Percentiles rank a stretch among this genome's conserved stretches.
Conservation (phyloP, 169 alveolate genomes). For the Toxoplasma gondii region DNA sequence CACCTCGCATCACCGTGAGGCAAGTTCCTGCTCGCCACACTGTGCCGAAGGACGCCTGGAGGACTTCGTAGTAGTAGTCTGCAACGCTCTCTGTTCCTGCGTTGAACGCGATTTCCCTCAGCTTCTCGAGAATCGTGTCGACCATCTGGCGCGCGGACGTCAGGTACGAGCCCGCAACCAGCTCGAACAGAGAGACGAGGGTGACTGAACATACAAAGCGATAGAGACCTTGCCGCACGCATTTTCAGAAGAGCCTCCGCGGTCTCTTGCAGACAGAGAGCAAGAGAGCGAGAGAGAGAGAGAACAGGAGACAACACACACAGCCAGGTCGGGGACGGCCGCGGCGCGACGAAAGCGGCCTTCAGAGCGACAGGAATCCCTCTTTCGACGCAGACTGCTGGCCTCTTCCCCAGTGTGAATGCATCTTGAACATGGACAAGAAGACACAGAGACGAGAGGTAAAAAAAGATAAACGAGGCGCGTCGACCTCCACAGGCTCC, state of each 20-base stretch:
- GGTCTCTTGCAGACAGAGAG: too few species aligned
- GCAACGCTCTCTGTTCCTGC: neutral
- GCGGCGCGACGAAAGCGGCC: too few species aligned
- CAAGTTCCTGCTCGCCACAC: neutral
- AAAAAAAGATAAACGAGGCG: neutral
- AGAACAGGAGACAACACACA: neutral
- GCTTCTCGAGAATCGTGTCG: neutral
- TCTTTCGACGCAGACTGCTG: too few species aligned
- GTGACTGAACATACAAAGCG: neutral
- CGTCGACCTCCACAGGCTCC: neutral
- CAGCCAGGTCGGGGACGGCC: too few species aligned
- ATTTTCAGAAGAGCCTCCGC: too few species aligned
- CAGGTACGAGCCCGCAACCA: slow-evolving; percentile 2
- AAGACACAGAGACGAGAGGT: neutral
- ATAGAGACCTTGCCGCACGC: too few species aligned
- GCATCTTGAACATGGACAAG: too few species aligned
- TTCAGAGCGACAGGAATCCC: too few species aligned
- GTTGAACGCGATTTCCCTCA: neutral
- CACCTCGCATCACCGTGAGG: slow-evolving; percentile 9
- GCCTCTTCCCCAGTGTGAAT: too few species aligned
- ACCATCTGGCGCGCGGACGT: neutral
- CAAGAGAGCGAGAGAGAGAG: neutral
- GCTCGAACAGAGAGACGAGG: neutral
- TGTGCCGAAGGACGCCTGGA: neutral
- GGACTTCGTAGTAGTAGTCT: slow-evolving; percentile 25